These are phyloP conservation scores for Pleomassaria siparia DNA, from an alignment of 2,329 filamentous ascomycete genomes.

Conservation along the genomic window DNA sequence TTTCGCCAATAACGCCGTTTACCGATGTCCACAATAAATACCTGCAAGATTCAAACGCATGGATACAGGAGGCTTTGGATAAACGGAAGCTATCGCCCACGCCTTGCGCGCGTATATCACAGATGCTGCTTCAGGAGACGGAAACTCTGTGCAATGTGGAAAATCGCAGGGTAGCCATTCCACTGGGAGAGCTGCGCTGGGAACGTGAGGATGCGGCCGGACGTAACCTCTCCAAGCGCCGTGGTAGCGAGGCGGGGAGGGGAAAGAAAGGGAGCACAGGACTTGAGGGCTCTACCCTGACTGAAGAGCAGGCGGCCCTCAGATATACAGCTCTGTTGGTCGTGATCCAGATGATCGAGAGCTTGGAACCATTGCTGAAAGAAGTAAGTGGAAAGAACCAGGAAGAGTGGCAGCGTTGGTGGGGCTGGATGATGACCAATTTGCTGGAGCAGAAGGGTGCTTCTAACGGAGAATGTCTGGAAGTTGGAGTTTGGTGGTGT, in stretches of 20 bases:
- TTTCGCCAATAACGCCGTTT: slow-evolving; percentile 81
- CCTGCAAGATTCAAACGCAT: slow-evolving; percentile 79
- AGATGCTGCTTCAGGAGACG: slow-evolving; percentile 79
- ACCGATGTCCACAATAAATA: slow-evolving; percentile 79
- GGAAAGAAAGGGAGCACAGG: slow-evolving; percentile 36
- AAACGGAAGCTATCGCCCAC: slow-evolving; percentile 68
- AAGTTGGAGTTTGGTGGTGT: slow-evolving; percentile 67
- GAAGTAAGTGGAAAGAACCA: slow-evolving; percentile 83
- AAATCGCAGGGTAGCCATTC: slow-evolving; percentile 80
- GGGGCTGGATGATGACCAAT: slow-evolving; percentile 82
- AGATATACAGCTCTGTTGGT: slow-evolving; percentile 79
- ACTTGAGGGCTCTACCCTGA: slow-evolving; percentile 56
- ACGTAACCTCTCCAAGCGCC: slow-evolving; percentile 47
- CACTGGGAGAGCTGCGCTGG: slow-evolving; percentile 82
- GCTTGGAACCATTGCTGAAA: slow-evolving; percentile 77
- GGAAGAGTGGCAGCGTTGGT: slow-evolving; percentile 92
- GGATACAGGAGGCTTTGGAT: slow-evolving; percentile 77
- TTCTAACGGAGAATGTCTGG: slow-evolving; percentile 80
- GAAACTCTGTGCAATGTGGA: slow-evolving; percentile 69
- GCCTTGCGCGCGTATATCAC: slow-evolving; percentile 75
- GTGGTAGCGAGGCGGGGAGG: slow-evolving; percentile 54
- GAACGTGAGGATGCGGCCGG: slow-evolving; percentile 67
- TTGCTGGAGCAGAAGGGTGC: slow-evolving; percentile 77
- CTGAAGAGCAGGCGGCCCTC: slow-evolving; percentile 70
- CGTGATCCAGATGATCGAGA: slow-evolving; percentile 80